Percentiles rank a stretch among this genome's conserved stretches.
phyloP scores from a whole-genome alignment of 176 grass and related monocot genomes.

The Lolium rigidum region DNA sequence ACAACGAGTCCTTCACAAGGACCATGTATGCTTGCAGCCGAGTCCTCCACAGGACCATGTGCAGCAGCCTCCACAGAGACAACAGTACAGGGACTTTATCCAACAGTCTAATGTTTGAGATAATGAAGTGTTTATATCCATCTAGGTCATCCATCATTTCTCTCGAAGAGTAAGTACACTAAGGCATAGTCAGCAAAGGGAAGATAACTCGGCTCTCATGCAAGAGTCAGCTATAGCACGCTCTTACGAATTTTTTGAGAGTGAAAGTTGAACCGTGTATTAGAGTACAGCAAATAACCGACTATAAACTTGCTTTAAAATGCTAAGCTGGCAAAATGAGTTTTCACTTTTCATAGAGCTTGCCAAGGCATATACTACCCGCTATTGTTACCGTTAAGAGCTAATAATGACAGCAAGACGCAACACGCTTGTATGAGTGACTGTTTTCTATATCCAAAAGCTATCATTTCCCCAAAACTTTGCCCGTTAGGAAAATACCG shows the following conservation, averaged over 20 bases:
- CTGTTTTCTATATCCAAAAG: slow-evolving; percentile 32
- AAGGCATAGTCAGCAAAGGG: too few species aligned
- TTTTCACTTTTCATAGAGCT: slow-evolving; percentile 25
- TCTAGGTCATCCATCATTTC: slow-evolving; percentile 10
- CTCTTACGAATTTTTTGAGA: too few species aligned
- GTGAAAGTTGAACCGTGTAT: too few species aligned
- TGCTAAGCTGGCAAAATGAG: slow-evolving; percentile 17
- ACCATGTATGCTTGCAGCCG: too few species aligned
- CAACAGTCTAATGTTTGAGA: not conserved
- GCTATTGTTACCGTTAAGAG: not conserved
- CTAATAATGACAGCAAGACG: slow-evolving; percentile 20
- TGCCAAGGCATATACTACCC: not conserved
- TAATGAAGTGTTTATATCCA: not conserved
- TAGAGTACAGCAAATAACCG: too few species aligned
- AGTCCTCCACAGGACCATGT: too few species aligned
- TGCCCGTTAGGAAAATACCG: slow-evolving; percentile 17
- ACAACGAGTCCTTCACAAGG: too few species aligned
- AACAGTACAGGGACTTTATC: too few species aligned
- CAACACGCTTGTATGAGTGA: not conserved
- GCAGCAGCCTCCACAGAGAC: too few species aligned
- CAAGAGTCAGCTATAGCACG: too few species aligned
- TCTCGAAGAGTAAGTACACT: not conserved
- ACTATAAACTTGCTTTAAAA: not conserved
- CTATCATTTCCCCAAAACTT: slow-evolving; percentile 34
- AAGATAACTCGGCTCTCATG: too few species aligned